Evolutionary conservation across 306 rosid genomes (phyloP).

Genomic region (Trifolium subterraneum): DNA sequence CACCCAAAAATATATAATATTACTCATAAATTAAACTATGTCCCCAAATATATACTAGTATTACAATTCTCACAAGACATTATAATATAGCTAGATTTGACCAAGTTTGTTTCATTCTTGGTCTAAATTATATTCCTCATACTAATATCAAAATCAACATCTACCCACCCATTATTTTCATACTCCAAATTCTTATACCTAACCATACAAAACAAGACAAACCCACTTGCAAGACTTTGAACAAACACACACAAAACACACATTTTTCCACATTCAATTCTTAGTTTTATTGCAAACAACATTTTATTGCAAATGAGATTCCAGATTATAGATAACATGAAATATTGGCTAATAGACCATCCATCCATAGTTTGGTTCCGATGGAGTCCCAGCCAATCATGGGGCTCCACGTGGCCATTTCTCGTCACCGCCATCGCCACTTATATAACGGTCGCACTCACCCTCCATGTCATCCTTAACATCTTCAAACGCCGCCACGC

Average conservation of each 20-base stretch:
- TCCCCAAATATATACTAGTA: background rate
- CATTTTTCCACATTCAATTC: background rate
- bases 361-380: slow-evolving; percentile 57
- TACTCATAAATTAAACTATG: background rate
- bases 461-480: slow-evolving; percentile 44
- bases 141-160: background rate
- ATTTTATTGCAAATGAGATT: slow-evolving; percentile 8
- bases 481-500: slow-evolving; percentile 43
- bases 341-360: slow-evolving; percentile 58
- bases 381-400: slow-evolving; percentile 64
- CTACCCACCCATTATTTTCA: background rate
- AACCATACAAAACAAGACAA: background rate
- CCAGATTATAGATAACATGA: slow-evolving; percentile 1
- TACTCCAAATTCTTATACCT: background rate
- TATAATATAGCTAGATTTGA: background rate
- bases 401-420: slow-evolving; percentile 73
- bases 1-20: background rate
- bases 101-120: background rate
- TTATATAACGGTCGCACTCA: slow-evolving; percentile 45
- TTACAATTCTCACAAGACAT: background rate
- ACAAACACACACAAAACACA: background rate
- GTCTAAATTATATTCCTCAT: background rate
- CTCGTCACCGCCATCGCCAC: slow-evolving; percentile 48
- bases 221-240: background rate
- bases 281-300: background rate